A percentile compares a stretch with the other conserved stretches of the same genome.
Conservation (phyloP, 441 rosid species). For the Jatropha multifida region DNA sequence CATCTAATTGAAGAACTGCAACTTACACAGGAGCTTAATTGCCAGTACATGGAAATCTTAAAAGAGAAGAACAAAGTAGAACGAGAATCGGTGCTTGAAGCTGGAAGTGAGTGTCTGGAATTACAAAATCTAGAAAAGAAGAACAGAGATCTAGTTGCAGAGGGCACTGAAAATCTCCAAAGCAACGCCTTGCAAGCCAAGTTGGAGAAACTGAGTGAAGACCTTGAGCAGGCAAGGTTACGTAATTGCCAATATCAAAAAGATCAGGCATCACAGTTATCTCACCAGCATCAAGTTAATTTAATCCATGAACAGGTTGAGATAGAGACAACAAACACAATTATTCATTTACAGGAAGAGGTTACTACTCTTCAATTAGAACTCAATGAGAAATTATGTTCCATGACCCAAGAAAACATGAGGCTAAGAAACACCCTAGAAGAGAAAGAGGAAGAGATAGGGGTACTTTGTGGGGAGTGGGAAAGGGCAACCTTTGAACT, state of each 20-base stretch:
- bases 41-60: slow-evolving; percentile 37
- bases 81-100: slow-evolving; percentile 32
- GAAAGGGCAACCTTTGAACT: slow-evolving; percentile 86
- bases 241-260: slow-evolving; percentile 59
- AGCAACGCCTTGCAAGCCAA: slow-evolving; percentile 48
- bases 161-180: slow-evolving; percentile 36
- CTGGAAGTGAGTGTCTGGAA: slow-evolving; percentile 30
- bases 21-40: slow-evolving; percentile 49
- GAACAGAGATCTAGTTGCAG: slow-evolving; percentile 27
- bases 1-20: slow-evolving; percentile 44
- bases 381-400: slow-evolving; percentile 51
- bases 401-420: slow-evolving; percentile 57
- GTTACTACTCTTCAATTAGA: slow-evolving; percentile 62
- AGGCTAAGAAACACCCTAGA: slow-evolving; percentile 50
- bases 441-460: slow-evolving; percentile 63
- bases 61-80: slow-evolving; percentile 36
- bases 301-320: slow-evolving; percentile 82
- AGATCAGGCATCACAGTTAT: slow-evolving; percentile 54
- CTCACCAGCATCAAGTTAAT: slow-evolving; percentile 62
- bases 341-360: slow-evolving; percentile 88
- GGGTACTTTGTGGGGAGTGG: slow-evolving; percentile 61
- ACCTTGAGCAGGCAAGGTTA: slow-evolving; percentile 59
- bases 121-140: slow-evolving; percentile 28
- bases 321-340: slow-evolving; percentile 74
- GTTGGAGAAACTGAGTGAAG: slow-evolving; percentile 53